Percentiles rank a stretch among this genome's conserved stretches.
Evolutionary conservation across 768 basidiomycete genomes (phyloP).

Genomic region (Galerina sulciceps): DNA sequence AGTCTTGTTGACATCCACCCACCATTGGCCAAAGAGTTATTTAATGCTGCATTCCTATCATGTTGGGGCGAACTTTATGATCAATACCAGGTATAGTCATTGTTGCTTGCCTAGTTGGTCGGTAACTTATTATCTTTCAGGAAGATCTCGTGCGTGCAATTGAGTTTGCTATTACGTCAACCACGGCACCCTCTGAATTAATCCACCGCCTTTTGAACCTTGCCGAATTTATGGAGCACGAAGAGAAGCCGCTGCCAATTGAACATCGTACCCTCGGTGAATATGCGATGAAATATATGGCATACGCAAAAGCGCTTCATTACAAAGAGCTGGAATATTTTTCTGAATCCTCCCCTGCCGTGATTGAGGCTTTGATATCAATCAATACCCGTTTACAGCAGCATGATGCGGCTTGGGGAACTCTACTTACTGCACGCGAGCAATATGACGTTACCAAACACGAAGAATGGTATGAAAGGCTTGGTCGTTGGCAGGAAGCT

Average conservation of each 20-base stretch:
- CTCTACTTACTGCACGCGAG: slow-evolving; percentile 85
- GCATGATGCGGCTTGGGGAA: slow-evolving; percentile 98
- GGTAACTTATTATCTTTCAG: slow-evolving; percentile 42
- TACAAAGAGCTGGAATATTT: slow-evolving; percentile 99
- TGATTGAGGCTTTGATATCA: slow-evolving; percentile 92
- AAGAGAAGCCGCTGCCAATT: slow-evolving; percentile 94
- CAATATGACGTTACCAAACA: slow-evolving; percentile 91
- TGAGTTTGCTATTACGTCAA: slow-evolving; percentile 81
- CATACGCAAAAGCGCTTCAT: slow-evolving; percentile 96
- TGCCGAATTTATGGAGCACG: slow-evolving; percentile 99
- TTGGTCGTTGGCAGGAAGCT: slow-evolving; percentile 96
- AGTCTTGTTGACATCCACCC: slow-evolving; percentile 90
- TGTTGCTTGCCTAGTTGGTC: not conserved
- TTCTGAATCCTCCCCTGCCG: slow-evolving; percentile 84
- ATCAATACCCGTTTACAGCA: slow-evolving; percentile 98
- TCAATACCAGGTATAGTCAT: slow-evolving; percentile 80
- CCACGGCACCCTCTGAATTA: slow-evolving; percentile 81
- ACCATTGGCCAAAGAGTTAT: slow-evolving; percentile 90
- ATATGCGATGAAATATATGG: slow-evolving; percentile 90
- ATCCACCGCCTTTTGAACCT: slow-evolving; percentile 91
- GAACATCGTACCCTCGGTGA: slow-evolving; percentile 93
- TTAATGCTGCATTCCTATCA: slow-evolving; percentile 97
- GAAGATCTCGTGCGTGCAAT: slow-evolving; percentile 94
- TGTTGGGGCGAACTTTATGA: slow-evolving; percentile 98
- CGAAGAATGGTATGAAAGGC: slow-evolving; percentile 97